These are phyloP conservation scores for Ulmus americana DNA, from an alignment of 331 rosid genomes.

Conservation along the genomic window DNA sequence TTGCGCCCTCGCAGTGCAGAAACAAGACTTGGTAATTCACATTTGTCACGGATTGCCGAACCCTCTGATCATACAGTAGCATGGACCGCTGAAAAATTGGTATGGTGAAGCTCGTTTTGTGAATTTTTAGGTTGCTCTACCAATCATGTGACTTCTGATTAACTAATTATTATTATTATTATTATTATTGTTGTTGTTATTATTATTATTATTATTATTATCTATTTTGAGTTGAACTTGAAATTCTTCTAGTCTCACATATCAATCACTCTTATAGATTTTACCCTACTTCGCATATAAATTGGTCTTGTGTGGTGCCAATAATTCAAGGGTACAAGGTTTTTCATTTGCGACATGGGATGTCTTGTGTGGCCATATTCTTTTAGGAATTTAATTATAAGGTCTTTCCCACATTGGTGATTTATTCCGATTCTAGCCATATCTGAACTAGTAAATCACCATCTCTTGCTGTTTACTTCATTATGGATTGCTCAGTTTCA, in stretches of 20 bases:
- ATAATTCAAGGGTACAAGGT: neutral
- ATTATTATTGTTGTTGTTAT: neutral
- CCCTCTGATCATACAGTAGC: conserved; percentile 62
- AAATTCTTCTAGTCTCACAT: too few relatives aligned
- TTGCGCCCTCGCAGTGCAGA: conserved; percentile 97
- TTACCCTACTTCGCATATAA: too few relatives aligned
- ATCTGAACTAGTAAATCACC: neutral
- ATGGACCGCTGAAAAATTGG: conserved; percentile 88
- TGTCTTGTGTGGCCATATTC: neutral
- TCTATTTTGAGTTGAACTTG: neutral
- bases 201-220: neutral
- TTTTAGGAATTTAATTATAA: neutral
- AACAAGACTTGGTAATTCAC: conserved; percentile 93
- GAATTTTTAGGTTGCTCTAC: conserved; percentile 1
- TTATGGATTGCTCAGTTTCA: neutral
- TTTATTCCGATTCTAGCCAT: neutral
- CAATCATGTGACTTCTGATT: too few relatives aligned
- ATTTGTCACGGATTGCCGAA: conserved; percentile 84
- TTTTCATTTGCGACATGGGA: neutral
- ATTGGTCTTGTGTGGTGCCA: neutral
- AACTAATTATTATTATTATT: too few relatives aligned
- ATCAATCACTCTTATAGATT: too few relatives aligned
- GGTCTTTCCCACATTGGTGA: neutral
- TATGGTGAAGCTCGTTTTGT: conserved; percentile 29
- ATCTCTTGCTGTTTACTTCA: conserved; percentile 7